A percentile compares a stretch with the other conserved stretches of the same genome.
Evolutionary conservation across 2,329 filamentous ascomycete genomes (phyloP).

Genomic region (Sporothrix luriei): DNA sequence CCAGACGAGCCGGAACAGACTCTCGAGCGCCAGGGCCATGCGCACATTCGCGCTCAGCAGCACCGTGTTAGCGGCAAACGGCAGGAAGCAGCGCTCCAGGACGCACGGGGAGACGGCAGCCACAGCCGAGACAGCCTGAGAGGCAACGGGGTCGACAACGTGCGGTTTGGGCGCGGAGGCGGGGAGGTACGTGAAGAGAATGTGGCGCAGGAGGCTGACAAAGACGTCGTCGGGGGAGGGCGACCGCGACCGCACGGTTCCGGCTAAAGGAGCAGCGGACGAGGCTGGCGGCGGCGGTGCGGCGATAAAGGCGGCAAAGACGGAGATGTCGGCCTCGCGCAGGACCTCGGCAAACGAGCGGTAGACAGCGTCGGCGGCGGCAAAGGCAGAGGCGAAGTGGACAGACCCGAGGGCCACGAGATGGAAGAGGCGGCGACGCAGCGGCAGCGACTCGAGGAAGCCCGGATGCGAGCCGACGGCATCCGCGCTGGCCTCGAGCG

Average conservation of each 20-base stretch:
- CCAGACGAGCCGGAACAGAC: slow-evolving; percentile 60
- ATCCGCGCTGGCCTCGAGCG: not conserved
- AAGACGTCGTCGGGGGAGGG: slow-evolving; percentile 42
- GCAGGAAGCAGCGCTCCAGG: slow-evolving; percentile 63
- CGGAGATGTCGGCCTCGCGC: slow-evolving; percentile 58
- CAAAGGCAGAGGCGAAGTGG: slow-evolving; percentile 50
- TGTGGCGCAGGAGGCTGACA: slow-evolving; percentile 50
- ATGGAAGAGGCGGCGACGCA: slow-evolving; percentile 66
- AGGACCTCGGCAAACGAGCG: slow-evolving; percentile 59
- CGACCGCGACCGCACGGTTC: not conserved
- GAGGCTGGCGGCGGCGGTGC: not conserved
- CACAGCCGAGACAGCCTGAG: slow-evolving; percentile 41
- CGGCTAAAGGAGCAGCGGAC: not conserved
- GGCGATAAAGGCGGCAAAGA: slow-evolving; percentile 59
- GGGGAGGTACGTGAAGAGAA: slow-evolving; percentile 52
- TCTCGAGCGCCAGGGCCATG: slow-evolving; percentile 69
- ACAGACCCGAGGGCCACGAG: slow-evolving; percentile 54
- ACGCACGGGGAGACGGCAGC: slow-evolving; percentile 48
- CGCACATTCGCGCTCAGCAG: slow-evolving; percentile 70
- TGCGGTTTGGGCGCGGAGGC: slow-evolving; percentile 48
- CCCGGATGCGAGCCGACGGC: slow-evolving; percentile 41
- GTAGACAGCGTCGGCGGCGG: slow-evolving; percentile 58
- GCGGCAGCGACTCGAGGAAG: slow-evolving; percentile 55
- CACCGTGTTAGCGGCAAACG: slow-evolving; percentile 64
- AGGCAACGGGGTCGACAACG: slow-evolving; percentile 44